Base-by-base conservation (phyloP, 2,329 filamentous ascomycete genomes). In the Exserohilum turcica region DNA sequence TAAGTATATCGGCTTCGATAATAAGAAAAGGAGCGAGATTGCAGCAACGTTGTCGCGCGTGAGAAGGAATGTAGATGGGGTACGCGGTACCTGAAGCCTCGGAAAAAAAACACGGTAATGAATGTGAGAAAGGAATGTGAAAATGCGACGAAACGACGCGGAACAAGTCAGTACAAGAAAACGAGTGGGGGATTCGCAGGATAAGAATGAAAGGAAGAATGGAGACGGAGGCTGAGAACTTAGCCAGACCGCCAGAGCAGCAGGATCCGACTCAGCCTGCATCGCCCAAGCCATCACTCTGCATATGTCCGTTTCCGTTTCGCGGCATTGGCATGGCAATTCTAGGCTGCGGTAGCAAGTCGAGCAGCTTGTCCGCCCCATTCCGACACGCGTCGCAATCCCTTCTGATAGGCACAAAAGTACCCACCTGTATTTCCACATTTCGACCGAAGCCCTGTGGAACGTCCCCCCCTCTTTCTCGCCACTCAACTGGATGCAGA, bases 221-320 rank as follows among this genome's bases (percentile, higher is more conserved):
- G 7, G 12, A 15, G 42, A 33, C 13, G 42, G 21, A 44, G 42
- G 8, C 28, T 16, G 21, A 24, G 42, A 19, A 27, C 18, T 31
- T 19, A 44, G 29, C 16, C 31, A 43, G 32, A 35, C 31, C 31
- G 19, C 21, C 19, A n/a, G 13, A 21, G 19, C 42, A 35, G 8
- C n/a, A 21, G 21, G 19, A 27, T 27, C 12, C 31, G 42, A 27
- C 42, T 27, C 31, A 27, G 42, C 42, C 42, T 43, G 35, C 31
- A 5, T 16, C 15, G 24, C 35, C 42, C 18, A 35, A 35, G 42
- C 31, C 29, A 44, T 31, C 31, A 27, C 42, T 15, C 42, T 35
- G 31, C 42, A 44, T 28, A 33, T 35, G 29, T 44, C 42, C 31
- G 31, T 44, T 35, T 44, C 42, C 31, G 31, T 44, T 35, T 44